Conservation (phyloP, 495 filamentous ascomycete species). For the Venustampulla echinocandica region DNA sequence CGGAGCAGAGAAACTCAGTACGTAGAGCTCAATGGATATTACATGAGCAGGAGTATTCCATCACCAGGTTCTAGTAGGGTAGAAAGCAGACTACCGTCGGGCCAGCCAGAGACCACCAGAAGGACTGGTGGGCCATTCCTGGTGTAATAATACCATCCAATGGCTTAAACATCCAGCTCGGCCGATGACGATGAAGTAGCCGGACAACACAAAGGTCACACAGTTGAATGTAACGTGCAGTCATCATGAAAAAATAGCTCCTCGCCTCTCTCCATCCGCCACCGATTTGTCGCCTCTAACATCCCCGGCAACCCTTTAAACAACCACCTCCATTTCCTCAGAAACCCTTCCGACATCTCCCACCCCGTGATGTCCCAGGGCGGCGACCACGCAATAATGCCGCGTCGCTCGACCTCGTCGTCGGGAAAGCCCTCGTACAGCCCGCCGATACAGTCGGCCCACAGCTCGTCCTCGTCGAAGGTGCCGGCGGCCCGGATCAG, state of each 20-base stretch:
- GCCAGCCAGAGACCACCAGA: too few relatives aligned
- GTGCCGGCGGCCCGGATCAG: slow-evolving; percentile 22
- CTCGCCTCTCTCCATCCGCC: slow-evolving; percentile 33
- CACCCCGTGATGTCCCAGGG: slow-evolving; percentile 36
- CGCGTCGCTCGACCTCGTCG: slow-evolving; percentile 31
- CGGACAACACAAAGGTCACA: slow-evolving; percentile 1
- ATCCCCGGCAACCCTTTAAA: slow-evolving; percentile 26
- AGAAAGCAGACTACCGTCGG: too few relatives aligned
- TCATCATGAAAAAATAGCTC: slow-evolving; percentile 24
- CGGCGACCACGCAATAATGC: slow-evolving; percentile 35
- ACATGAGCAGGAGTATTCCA: too few relatives aligned
- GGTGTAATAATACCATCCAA: slow-evolving; percentile 2
- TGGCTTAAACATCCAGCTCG: slow-evolving; percentile 1
- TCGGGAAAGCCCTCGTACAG: slow-evolving; percentile 35
- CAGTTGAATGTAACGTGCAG: background rate
- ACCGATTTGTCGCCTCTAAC: slow-evolving; percentile 36
- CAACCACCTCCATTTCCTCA: slow-evolving; percentile 37
- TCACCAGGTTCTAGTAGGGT: too few relatives aligned
- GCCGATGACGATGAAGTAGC: slow-evolving; percentile 1
- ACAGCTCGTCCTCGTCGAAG: slow-evolving; percentile 35
- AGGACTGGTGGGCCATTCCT: slow-evolving; percentile 2
- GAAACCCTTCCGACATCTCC: slow-evolving; percentile 40
- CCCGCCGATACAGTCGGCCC: slow-evolving; percentile 34
- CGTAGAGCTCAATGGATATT: too few relatives aligned
- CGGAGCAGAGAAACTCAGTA: too few relatives aligned